These are phyloP conservation scores for Coelastrella sp. DNA, from an alignment of 139 green algal genomes.

Conservation along the genomic window DNA sequence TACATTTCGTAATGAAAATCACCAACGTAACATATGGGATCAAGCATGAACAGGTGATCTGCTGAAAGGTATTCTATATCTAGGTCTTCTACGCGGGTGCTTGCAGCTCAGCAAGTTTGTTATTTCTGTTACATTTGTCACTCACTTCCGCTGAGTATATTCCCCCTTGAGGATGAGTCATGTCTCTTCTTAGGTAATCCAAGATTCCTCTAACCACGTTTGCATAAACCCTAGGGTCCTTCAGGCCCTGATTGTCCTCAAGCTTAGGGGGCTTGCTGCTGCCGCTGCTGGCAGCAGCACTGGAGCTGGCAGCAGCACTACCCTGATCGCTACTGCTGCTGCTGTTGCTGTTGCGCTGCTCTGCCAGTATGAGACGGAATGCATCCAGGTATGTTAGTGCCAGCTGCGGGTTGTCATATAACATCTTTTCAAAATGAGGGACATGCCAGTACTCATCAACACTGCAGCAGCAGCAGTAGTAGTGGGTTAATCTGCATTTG, in stretches of 20 bases:
- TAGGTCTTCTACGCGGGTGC: too few relatives aligned
- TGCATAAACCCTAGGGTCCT: constrained; percentile 48
- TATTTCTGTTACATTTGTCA: background rate
- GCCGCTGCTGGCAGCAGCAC: constrained; percentile 6
- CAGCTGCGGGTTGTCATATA: constrained; percentile 87
- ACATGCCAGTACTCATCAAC: constrained; percentile 81
- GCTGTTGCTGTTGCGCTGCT: background rate
- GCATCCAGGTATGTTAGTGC: constrained; percentile 77
- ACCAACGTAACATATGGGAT: too few relatives aligned
- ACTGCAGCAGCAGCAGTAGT: constrained; percentile 15
- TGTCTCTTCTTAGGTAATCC: constrained; percentile 89
- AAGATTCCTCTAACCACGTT: constrained; percentile 74
- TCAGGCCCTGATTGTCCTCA: background rate
- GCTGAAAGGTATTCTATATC: too few relatives aligned
- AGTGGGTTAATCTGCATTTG: background rate
- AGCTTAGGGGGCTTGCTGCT: background rate
- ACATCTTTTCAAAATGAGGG: constrained; percentile 92
- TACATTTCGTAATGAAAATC: too few relatives aligned
- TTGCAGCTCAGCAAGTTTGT: too few relatives aligned
- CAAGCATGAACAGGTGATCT: too few relatives aligned
- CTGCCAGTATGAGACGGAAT: constrained; percentile 52
- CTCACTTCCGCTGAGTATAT: constrained; percentile 88
- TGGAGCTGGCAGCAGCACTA: constrained; percentile 19
- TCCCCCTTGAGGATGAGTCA: constrained; percentile 82
- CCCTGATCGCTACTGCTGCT: background rate